Evolutionary conservation across 345 rosid genomes (phyloP).

Genomic region (Acer campestre): DNA sequence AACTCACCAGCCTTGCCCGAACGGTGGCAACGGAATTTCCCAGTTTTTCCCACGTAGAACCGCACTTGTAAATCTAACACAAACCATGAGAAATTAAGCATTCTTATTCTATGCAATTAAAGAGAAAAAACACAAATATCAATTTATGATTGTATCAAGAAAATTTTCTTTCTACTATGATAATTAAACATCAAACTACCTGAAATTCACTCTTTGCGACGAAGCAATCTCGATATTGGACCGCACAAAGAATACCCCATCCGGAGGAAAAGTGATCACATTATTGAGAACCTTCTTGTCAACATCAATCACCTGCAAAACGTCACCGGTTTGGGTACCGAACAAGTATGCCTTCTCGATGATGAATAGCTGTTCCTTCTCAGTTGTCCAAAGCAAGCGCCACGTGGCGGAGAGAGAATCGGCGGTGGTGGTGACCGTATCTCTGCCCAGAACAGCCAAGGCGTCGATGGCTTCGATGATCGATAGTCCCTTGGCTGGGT

Average conservation of each 20-base stretch:
- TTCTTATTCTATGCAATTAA: neutral
- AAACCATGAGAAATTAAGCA: neutral
- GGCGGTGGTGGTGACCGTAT: conserved; percentile 66
- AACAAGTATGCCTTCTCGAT: conserved; percentile 78
- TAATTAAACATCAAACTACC: conserved; percentile 30
- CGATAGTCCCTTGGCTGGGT: conserved; percentile 50
- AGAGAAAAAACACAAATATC: neutral
- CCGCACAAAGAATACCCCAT: conserved; percentile 89
- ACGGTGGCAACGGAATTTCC: conserved; percentile 91
- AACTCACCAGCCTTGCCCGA: conserved; percentile 92
- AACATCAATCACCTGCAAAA: conserved; percentile 90
- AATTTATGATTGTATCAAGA: neutral
- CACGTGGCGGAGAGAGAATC: conserved; percentile 75
- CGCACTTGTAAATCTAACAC: conserved; percentile 70
- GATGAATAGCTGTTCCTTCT: conserved; percentile 92
- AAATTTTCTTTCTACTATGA: too few species aligned
- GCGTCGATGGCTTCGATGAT: conserved; percentile 67
- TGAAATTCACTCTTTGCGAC: conserved; percentile 78
- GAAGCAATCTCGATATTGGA: conserved; percentile 71
- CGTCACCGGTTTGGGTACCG: conserved; percentile 76
- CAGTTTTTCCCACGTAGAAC: conserved; percentile 67
- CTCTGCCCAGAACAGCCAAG: conserved; percentile 60
- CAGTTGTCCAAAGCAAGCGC: conserved; percentile 92
- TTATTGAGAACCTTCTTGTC: conserved; percentile 57
- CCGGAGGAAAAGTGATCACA: conserved; percentile 89